Percentiles rank a stretch among this genome's conserved stretches.
Conservation (phyloP, 2,329 filamentous ascomycete genomes). For the Colletotrichum trifolii region DNA sequence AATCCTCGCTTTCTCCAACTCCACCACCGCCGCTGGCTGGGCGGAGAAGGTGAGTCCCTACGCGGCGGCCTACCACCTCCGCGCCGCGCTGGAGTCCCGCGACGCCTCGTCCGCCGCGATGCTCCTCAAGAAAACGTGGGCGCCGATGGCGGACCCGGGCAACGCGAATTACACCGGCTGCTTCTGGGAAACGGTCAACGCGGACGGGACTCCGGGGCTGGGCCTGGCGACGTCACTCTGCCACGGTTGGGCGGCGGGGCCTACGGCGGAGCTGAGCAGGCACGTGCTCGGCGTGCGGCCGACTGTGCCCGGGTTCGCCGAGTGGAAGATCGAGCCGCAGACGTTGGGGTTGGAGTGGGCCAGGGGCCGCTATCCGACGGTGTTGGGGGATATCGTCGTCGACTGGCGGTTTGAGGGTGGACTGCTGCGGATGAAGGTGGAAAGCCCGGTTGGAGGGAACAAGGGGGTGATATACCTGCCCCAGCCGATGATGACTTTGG, state of each 20-base stretch:
- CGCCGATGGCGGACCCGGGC: conserved; percentile 41
- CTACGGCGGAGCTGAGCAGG: conserved; percentile 45
- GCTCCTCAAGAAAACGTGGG: conserved; percentile 40
- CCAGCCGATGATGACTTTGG: background rate
- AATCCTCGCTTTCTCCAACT: conserved; percentile 37
- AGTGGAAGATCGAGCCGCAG: conserved; percentile 38
- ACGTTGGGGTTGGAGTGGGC: conserved; percentile 39
- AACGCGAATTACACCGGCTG: conserved; percentile 43
- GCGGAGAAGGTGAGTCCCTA: conserved; percentile 41
- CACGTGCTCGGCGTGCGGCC: conserved; percentile 40
- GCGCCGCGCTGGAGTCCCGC: conserved; percentile 40
- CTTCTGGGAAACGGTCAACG: conserved; percentile 46
- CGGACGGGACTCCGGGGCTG: conserved; percentile 41
- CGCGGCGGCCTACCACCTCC: conserved; percentile 45
- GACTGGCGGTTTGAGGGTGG: conserved; percentile 24
- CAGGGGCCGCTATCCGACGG: conserved; percentile 13
- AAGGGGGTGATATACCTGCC: conserved; percentile 7
- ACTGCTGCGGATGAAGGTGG: conserved; percentile 25
- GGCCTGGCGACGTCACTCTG: conserved; percentile 45
- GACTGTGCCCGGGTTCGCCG: conserved; percentile 38
- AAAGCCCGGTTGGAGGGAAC: conserved; percentile 4
- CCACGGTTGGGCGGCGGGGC: conserved; percentile 47
- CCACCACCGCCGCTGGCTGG: conserved; percentile 35
- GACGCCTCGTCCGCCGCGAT: conserved; percentile 25
- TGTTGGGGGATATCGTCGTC: conserved; percentile 4